Conservation (phyloP, 2,329 filamentous ascomycete genomes). For the Catunica adiposa region DNA sequence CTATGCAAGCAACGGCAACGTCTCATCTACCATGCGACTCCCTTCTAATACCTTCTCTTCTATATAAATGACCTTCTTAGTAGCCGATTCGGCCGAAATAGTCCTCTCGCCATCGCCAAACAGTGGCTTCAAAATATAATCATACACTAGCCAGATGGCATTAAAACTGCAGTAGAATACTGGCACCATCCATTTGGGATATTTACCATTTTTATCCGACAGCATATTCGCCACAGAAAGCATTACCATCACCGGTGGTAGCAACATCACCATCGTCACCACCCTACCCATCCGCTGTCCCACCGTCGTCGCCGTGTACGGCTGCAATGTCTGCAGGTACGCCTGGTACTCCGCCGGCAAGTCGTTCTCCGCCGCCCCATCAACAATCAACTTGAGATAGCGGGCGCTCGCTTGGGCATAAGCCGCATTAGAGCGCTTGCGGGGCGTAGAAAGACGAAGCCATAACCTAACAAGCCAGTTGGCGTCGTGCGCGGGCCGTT, state of each 20-base stretch:
- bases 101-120: constrained; percentile 82
- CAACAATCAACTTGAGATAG: constrained; percentile 64
- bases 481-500: not conserved
- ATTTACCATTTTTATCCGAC: constrained; percentile 47
- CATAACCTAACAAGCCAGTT: constrained; percentile 23
- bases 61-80: not conserved
- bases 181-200: constrained; percentile 48
- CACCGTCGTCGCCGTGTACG: constrained; percentile 52
- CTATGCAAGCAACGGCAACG: not conserved
- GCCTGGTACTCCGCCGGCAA: constrained; percentile 62
- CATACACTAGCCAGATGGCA: constrained; percentile 30
- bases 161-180: constrained; percentile 29
- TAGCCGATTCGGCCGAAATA: constrained; percentile 4
- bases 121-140: constrained; percentile 32
- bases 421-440: constrained; percentile 43
- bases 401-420: constrained; percentile 72
- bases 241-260: constrained; percentile 36
- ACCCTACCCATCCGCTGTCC: constrained; percentile 52
- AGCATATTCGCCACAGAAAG: constrained; percentile 30
- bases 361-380: constrained; percentile 64
- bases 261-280: constrained; percentile 39
- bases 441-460: constrained; percentile 28
- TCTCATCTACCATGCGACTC: not conserved
- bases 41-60: not conserved
- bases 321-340: constrained; percentile 51